phyloP scores from a whole-genome alignment of 2,329 filamentous ascomycete genomes.

The Penicillium digitatum region DNA sequence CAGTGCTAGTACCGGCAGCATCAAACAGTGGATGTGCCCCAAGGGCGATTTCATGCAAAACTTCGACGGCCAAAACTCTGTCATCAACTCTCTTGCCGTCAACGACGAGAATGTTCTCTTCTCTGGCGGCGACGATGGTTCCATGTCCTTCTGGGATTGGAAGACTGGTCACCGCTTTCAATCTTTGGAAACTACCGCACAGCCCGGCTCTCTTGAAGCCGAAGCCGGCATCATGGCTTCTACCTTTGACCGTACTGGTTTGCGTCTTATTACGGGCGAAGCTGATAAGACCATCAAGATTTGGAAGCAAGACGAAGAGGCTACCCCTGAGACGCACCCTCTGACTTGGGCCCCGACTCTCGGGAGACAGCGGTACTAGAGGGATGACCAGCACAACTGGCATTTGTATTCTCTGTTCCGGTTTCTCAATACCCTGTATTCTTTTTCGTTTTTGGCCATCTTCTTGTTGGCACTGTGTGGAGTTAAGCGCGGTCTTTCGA shows the following conservation, averaged over 20 bases:
- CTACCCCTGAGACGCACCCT: slow-evolving; percentile 86
- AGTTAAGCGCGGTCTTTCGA: slow-evolving; percentile 30
- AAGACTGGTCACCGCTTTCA: slow-evolving; percentile 93
- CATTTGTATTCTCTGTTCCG: slow-evolving; percentile 12
- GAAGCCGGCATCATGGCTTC: slow-evolving; percentile 94
- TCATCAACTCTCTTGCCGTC: slow-evolving; percentile 89
- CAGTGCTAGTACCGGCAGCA: slow-evolving; percentile 81
- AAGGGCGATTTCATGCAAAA: slow-evolving; percentile 99
- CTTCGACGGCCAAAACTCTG: slow-evolving; percentile 92
- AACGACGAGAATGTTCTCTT: slow-evolving; percentile 96
- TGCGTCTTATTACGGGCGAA: slow-evolving; percentile 89
- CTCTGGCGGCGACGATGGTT: slow-evolving; percentile 91
- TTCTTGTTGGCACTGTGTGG: slow-evolving; percentile 28
- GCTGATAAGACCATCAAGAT: slow-evolving; percentile 98
- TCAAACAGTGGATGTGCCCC: slow-evolving; percentile 99
- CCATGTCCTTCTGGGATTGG: slow-evolving; percentile 98
- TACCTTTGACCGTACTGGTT: slow-evolving; percentile 82
- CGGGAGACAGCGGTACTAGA: slow-evolving; percentile 68
- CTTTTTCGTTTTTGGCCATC: slow-evolving; percentile 14
- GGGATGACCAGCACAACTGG: not conserved
- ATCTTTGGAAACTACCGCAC: slow-evolving; percentile 80
- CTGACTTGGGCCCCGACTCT: slow-evolving; percentile 86
- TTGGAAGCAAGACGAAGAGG: slow-evolving; percentile 90
- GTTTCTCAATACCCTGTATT: slow-evolving; percentile 23
- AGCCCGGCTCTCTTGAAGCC: slow-evolving; percentile 89